A percentile compares a stretch with the other conserved stretches of the same genome.
phyloP scores from a whole-genome alignment of 1,139 yeast genomes.

The Yamadazyma sp. region DNA sequence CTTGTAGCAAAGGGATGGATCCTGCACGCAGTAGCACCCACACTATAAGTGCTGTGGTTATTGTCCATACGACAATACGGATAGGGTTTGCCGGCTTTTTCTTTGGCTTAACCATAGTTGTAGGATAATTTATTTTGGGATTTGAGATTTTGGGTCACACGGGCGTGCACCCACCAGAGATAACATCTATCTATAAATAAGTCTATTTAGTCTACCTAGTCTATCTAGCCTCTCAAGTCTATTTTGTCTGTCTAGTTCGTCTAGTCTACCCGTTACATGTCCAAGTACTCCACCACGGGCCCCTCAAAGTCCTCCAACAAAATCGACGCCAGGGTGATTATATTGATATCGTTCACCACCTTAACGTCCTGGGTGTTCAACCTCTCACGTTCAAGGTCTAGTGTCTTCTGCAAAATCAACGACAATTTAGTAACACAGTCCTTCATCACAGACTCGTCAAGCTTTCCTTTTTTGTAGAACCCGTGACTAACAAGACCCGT shows the following conservation, averaged over 20 bases:
- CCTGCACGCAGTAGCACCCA: background rate
- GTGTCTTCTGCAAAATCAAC: constrained; percentile 29
- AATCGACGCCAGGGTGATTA: constrained; percentile 12
- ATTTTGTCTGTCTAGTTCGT: too few relatives aligned
- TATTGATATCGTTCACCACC: constrained; percentile 31
- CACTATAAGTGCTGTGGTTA: background rate
- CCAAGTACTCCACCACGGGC: background rate
- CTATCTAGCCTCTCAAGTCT: too few relatives aligned
- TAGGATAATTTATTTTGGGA: background rate
- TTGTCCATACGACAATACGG: too few relatives aligned
- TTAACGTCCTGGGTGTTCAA: constrained; percentile 15
- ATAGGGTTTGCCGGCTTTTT: too few relatives aligned
- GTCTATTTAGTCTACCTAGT: too few relatives aligned
- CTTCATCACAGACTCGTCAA: constrained; percentile 28
- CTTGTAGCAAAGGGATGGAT: background rate
- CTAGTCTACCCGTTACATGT: too few relatives aligned
- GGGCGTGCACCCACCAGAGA: background rate
- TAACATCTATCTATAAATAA: too few relatives aligned
- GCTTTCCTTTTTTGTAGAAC: constrained; percentile 20
- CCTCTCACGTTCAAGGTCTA: constrained; percentile 21
- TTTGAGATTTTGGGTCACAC: constrained; percentile 2
- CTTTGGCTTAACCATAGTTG: too few relatives aligned
- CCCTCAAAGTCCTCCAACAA: background rate
- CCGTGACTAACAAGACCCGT: constrained; percentile 39
- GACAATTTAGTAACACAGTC: constrained; percentile 29